These are phyloP conservation scores for Fagus sylvatica DNA, from an alignment of 306 rosid species.

Conservation along the genomic window DNA sequence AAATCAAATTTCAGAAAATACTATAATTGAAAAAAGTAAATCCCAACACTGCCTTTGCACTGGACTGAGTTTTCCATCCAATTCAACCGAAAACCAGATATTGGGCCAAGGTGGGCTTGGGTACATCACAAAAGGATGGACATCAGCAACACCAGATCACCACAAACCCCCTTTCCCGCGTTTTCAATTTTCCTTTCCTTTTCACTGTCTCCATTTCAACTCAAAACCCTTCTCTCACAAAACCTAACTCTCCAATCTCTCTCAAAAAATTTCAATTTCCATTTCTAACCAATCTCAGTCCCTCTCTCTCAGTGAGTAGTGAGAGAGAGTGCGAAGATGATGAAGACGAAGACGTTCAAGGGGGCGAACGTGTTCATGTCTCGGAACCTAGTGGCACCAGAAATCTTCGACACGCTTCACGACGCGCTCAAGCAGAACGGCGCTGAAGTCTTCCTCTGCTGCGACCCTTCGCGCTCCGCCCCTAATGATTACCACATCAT, in stretches of 20 bases:
- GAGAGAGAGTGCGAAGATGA: constrained; percentile 38
- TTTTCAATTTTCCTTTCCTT: not conserved
- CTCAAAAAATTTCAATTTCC: not conserved
- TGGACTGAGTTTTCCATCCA: too few relatives aligned
- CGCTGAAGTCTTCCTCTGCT: constrained; percentile 74
- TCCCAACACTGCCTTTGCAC: too few relatives aligned
- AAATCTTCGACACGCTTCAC: constrained; percentile 79
- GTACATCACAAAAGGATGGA: not conserved
- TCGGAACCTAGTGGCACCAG: constrained; percentile 85
- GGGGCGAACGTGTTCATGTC: constrained; percentile 86
- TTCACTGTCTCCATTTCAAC: not conserved
- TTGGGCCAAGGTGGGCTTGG: too few relatives aligned
- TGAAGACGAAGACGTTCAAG: constrained; percentile 60
- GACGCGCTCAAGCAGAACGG: constrained; percentile 85
- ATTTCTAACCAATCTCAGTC: not conserved
- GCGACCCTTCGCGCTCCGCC: constrained; percentile 79
- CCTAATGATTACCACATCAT: constrained; percentile 77
- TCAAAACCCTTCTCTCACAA: not conserved
- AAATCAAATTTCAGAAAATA: too few relatives aligned
- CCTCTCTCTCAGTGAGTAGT: not conserved
- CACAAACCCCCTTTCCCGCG: not conserved
- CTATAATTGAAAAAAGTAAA: too few relatives aligned
- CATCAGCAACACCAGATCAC: not conserved
- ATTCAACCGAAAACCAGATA: too few relatives aligned
- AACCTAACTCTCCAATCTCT: not conserved